These are phyloP conservation scores for Hysterium pulicare DNA, from an alignment of 2,329 filamentous ascomycete species.

Conservation along the genomic window DNA sequence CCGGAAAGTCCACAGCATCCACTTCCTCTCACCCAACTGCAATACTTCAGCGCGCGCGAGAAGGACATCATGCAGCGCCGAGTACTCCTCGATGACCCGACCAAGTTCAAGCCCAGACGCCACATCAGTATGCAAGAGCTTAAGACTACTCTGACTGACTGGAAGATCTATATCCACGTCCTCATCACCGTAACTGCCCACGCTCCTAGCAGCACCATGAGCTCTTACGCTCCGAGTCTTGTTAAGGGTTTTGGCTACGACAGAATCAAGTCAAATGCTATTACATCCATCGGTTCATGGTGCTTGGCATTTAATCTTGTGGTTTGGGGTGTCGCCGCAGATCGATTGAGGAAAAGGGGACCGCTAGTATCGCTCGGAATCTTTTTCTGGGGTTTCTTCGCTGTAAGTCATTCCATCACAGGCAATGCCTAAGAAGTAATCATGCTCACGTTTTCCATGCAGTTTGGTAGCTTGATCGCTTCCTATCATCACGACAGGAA, in stretches of 20 bases:
- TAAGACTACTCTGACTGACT: slow-evolving; percentile 15
- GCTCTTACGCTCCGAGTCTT: slow-evolving; percentile 31
- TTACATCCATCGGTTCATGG: slow-evolving; percentile 33
- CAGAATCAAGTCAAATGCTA: slow-evolving; percentile 26
- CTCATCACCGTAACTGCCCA: slow-evolving; percentile 32
- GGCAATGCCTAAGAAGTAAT: no score
- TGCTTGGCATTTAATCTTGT: slow-evolving; percentile 17
- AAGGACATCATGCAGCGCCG: neutral
- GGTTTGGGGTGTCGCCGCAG: slow-evolving; percentile 5
- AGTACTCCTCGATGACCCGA: slow-evolving; percentile 13
- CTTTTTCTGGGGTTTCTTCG: slow-evolving; percentile 8
- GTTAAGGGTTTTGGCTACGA: slow-evolving; percentile 24
- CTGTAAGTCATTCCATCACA: slow-evolving; percentile 4
- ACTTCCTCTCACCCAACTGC: neutral
- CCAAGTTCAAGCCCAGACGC: slow-evolving; percentile 6
- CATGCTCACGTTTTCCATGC: no score
- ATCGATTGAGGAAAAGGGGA: slow-evolving; percentile 5
- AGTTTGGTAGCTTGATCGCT: neutral
- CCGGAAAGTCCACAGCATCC: slow-evolving; percentile 40
- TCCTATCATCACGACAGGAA: neutral
- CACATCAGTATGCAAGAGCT: slow-evolving; percentile 5
- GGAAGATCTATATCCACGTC: slow-evolving; percentile 31
- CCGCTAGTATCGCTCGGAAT: slow-evolving; percentile 7
- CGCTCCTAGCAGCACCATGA: slow-evolving; percentile 27
- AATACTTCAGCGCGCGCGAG: slow-evolving; percentile 1